Conservation (phyloP, 352 stramenopile genomes). For the Ophiocytium majus region DNA sequence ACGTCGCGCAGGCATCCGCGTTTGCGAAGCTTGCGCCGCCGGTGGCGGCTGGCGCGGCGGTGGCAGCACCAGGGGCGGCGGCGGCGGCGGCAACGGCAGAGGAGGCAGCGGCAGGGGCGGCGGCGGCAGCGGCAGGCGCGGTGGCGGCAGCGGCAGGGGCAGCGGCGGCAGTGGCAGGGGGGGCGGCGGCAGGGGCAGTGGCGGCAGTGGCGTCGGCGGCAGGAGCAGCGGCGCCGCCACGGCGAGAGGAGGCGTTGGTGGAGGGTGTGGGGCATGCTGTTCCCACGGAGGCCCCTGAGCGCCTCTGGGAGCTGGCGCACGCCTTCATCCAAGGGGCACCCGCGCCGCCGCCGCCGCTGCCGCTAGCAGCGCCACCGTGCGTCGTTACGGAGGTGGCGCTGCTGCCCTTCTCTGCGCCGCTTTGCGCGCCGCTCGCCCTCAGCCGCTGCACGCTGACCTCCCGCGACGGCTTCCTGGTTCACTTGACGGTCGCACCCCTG, state of each 20-base stretch:
- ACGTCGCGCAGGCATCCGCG: slow-evolving; percentile 3
- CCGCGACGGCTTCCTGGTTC: slow-evolving; percentile 28
- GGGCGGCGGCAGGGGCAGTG: neutral
- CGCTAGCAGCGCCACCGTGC: neutral
- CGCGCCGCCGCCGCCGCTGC: neutral
- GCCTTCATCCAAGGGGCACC: neutral
- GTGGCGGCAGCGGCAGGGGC: neutral
- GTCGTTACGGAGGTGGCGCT: slow-evolving; percentile 17
- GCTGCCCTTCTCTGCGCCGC: slow-evolving; percentile 25
- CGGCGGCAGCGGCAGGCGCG: too few relatives aligned
- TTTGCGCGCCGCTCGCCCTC: slow-evolving; percentile 35
- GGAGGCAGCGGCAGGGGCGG: neutral
- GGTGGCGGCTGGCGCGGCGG: neutral
- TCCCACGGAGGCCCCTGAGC: slow-evolving; percentile 28
- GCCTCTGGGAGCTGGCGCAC: slow-evolving; percentile 28
- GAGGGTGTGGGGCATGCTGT: slow-evolving; percentile 32
- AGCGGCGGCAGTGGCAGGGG: neutral
- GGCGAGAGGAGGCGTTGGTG: slow-evolving; percentile 16
- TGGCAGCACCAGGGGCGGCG: neutral
- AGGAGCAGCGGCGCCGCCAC: neutral
- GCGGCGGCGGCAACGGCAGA: neutral
- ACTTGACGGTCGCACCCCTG: neutral
- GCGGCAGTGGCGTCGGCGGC: neutral
- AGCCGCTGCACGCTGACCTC: slow-evolving; percentile 45
- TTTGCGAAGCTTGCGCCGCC: too few relatives aligned